Conservation (phyloP, 1,139 yeast genomes). For the Kodamaea suecica region DNA sequence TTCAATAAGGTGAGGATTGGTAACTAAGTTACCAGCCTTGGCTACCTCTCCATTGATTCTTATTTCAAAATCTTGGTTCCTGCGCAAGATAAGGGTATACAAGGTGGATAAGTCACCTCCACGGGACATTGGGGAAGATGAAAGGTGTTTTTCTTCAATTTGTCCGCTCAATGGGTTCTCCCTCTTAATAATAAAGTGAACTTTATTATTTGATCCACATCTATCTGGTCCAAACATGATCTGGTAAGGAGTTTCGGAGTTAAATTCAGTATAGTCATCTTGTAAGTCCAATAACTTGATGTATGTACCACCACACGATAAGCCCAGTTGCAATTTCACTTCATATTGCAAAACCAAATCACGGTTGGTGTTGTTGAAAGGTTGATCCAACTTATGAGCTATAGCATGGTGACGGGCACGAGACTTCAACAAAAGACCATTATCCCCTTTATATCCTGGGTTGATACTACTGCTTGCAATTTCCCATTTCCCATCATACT, state of each 20-base stretch:
- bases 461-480: constrained; percentile 51
- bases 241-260: constrained; percentile 68
- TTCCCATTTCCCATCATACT: constrained; percentile 72
- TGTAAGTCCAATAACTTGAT: constrained; percentile 62
- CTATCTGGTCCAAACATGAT: constrained; percentile 94
- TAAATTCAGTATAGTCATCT: constrained; percentile 42
- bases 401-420: constrained; percentile 82
- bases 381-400: constrained; percentile 52
- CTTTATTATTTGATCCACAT: constrained; percentile 77
- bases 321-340: constrained; percentile 73
- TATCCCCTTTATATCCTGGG: constrained; percentile 61
- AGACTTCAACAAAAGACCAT: constrained; percentile 71
- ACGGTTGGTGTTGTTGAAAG: constrained; percentile 53
- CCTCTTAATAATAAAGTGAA: constrained; percentile 70
- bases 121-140: constrained; percentile 65
- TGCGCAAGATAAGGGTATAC: constrained; percentile 70
- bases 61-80: constrained; percentile 68
- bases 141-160: constrained; percentile 66
- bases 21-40: constrained; percentile 63
- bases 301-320: constrained; percentile 87
- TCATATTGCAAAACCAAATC: constrained; percentile 86
- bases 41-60: constrained; percentile 77
- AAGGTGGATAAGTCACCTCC: constrained; percentile 56
- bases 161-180: constrained; percentile 52
- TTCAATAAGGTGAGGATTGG: constrained; percentile 44